Conservation (phyloP, 176 grass and related monocot genomes). For the Avena eriantha region DNA sequence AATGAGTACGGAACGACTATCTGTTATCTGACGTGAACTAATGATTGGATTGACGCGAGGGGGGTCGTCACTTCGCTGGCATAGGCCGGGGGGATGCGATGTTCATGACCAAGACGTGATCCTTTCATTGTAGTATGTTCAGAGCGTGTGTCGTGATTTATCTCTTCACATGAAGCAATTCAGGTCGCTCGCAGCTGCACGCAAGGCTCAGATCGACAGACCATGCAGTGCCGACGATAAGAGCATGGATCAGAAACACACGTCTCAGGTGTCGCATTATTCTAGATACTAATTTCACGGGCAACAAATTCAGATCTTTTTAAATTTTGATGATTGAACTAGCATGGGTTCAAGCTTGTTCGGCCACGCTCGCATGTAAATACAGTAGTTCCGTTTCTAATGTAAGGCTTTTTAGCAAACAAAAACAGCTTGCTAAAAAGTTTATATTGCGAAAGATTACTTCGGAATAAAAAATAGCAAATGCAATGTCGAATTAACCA, state of each 20-base stretch:
- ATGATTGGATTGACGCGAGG: background rate
- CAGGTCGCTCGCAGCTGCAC: background rate
- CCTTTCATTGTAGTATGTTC: background rate
- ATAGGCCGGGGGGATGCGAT: background rate
- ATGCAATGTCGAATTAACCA: too few species aligned
- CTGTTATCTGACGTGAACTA: background rate
- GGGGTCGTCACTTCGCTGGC: constrained; percentile 17
- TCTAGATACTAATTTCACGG: background rate
- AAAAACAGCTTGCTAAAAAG: too few species aligned
- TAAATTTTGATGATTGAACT: background rate
- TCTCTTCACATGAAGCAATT: background rate
- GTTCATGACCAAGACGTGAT: constrained; percentile 1
- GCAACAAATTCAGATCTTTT: background rate
- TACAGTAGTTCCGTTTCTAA: too few species aligned
- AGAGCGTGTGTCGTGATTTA: background rate
- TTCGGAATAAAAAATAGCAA: background rate
- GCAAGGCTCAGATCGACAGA: too few species aligned
- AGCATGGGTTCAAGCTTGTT: background rate
- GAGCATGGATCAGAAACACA: background rate
- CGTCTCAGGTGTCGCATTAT: background rate
- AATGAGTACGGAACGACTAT: background rate
- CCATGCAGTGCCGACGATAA: background rate
- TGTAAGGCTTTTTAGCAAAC: too few species aligned
- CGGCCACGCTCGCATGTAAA: background rate
- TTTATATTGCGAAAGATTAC: too few species aligned